Evolutionary conservation across 2,329 filamentous ascomycete species (phyloP).

Genomic region (Capronia coronata): DNA sequence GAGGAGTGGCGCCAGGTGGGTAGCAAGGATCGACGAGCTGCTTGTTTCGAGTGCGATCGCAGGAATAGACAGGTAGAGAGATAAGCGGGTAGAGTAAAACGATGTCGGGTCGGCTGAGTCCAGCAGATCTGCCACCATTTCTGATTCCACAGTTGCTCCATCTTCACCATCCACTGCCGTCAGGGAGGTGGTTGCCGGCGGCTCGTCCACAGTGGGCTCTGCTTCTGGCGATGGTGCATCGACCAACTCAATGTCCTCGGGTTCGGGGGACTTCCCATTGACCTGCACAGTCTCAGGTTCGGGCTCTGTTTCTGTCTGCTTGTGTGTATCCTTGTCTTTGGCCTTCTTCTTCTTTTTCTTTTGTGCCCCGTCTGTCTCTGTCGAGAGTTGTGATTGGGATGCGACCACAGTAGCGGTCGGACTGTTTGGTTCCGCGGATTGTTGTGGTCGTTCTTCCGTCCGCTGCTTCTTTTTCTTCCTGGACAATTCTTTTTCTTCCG

Average conservation of each 20-base stretch:
- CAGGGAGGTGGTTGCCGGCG: neutral
- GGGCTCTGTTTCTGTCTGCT: neutral
- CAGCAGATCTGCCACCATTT: conserved; percentile 9
- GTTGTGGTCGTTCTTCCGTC: conserved; percentile 3
- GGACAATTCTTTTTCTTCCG: conserved; percentile 17
- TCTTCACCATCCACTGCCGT: conserved; percentile 1
- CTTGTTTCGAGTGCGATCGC: conserved; percentile 50
- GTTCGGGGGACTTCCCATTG: conserved; percentile 6
- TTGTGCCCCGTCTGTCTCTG: neutral
- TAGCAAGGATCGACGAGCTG: conserved; percentile 52
- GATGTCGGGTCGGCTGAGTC: conserved; percentile 17
- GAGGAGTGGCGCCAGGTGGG: conserved; percentile 57
- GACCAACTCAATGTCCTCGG: conserved; percentile 16
- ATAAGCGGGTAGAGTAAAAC: conserved; percentile 25
- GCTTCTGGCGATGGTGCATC: conserved; percentile 9
- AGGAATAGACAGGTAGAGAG: conserved; percentile 60
- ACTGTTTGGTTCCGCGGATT: neutral
- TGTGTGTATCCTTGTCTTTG: conserved; percentile 6
- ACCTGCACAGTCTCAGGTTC: neutral
- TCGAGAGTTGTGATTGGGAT: neutral
- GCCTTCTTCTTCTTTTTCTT: conserved; percentile 23
- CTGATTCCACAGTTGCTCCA: neutral
- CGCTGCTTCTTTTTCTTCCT: conserved; percentile 22
- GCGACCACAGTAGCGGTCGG: neutral
- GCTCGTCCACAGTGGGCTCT: neutral